Percentiles rank a stretch among this genome's conserved stretches.
These are phyloP conservation scores for Vitellaria paradoxa DNA, from an alignment of 179 eudicot species.

Conservation along the genomic window DNA sequence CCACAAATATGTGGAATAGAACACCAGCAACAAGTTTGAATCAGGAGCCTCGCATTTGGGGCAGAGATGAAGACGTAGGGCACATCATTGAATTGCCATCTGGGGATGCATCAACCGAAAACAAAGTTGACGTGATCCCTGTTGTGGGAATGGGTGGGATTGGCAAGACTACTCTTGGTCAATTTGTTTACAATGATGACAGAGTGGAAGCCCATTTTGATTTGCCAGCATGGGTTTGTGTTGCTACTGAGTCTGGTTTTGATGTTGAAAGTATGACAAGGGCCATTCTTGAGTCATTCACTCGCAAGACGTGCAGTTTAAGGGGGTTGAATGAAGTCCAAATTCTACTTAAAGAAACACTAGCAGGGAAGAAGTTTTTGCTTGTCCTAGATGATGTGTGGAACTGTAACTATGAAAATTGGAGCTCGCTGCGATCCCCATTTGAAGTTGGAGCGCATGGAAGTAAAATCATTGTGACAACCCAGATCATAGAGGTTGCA, in stretches of 20 bases:
- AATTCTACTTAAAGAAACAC: no score
- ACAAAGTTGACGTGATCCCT: background rate
- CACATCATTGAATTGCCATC: background rate
- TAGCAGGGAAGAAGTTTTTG: background rate
- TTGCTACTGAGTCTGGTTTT: constrained; percentile 2
- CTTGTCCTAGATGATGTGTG: no score
- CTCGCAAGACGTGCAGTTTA: background rate
- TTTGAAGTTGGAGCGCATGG: background rate
- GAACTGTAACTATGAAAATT: background rate
- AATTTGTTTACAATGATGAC: background rate
- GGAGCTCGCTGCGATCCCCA: background rate
- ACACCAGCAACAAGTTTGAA: background rate
- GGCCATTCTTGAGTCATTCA: no score
- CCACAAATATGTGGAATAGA: background rate
- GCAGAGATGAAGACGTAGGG: constrained; percentile 26
- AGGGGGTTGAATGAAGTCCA: background rate
- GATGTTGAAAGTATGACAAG: background rate
- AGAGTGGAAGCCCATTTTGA: constrained; percentile 1
- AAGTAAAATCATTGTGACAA: background rate
- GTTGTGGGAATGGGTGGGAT: no score
- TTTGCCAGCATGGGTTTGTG: constrained; percentile 1
- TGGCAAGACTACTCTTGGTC: no score
- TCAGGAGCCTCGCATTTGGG: constrained; percentile 15
- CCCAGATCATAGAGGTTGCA: background rate
- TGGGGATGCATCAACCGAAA: background rate